Evolutionary conservation across 2,329 filamentous ascomycete species (phyloP), one percentile per base, ranked within the genome.

Genomic region (Albophoma yamanashiensis): DNA sequence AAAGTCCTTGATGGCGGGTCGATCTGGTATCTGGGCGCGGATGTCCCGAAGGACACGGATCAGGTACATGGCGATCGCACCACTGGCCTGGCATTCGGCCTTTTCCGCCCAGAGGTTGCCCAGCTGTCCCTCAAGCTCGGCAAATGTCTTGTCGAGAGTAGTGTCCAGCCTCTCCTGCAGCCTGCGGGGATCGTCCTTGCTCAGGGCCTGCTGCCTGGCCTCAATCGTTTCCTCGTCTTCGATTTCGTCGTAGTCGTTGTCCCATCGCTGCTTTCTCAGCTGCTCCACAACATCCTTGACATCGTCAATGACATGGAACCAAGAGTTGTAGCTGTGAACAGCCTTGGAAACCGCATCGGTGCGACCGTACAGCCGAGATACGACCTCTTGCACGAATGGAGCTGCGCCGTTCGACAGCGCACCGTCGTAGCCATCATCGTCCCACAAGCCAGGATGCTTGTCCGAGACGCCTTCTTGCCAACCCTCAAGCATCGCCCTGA

Each of bases 11-110:
- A 85, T 69, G 4, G 72, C 69, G 4, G 77, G 71, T 20, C 81
- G 74, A 11, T 79, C 73, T 0, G 89, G 87, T 8, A 91, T 77
- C 7, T 86, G 82, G 42, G 81, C 79, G 14, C 89, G 84, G 22
- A 96, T 81, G 64, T 93, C 89, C 38, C 92, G 82, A 22, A 94
- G 75, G 0, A 92, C 75, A 5, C 91, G 87, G 1, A 95, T 71
- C 22, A 95, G 73, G 65, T 92, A 92, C 74, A 81, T 81, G 63
- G 82, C 80, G 63, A 84, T 77, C 52, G 74, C 71, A 4, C 80
- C 80, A 55, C 80, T 79, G n/a, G 81, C 74, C 4, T 78, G 70
- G 4, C 75, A 75, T 0, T 78, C 75, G 34, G 75, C 68, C 34
- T 75, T 75, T 20, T 78, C 71, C 7, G 73, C 67, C 74, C 86